A percentile compares a stretch with the other conserved stretches of the same genome.
Evolutionary conservation across 2,329 filamentous ascomycete genomes (phyloP).

Genomic region (Colletotrichum tabaci): DNA sequence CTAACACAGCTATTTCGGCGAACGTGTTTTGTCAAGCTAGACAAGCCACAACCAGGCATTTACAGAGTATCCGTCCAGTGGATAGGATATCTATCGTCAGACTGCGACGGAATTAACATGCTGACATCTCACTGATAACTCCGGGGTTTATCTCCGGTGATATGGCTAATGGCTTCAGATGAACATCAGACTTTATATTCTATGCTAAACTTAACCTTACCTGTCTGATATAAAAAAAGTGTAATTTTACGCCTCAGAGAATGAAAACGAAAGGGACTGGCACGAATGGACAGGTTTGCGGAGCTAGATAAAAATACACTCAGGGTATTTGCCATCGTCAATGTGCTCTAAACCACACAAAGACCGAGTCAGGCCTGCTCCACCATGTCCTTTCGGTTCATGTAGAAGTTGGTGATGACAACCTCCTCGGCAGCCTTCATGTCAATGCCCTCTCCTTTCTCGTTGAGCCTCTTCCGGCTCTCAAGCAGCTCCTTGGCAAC

Average conservation of each 20-base stretch:
- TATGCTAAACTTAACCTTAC: no score
- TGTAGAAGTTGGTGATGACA: background rate
- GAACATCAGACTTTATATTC: no score
- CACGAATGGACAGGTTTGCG: no score
- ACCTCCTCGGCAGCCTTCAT: constrained; percentile 16
- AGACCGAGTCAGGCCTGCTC: background rate
- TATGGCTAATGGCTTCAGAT: background rate
- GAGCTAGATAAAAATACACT: background rate
- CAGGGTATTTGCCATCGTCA: background rate
- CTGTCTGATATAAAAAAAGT: no score
- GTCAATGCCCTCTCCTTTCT: constrained; percentile 8
- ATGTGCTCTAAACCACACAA: background rate
- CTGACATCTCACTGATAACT: background rate
- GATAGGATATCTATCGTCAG: no score
- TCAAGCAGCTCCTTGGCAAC: constrained; percentile 6
- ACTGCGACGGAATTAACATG: background rate
- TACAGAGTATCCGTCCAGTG: background rate
- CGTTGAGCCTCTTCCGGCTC: constrained; percentile 16
- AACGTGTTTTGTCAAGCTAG: background rate
- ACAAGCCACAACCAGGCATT: no score
- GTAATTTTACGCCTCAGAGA: no score
- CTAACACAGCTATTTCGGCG: background rate
- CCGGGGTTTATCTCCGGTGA: background rate
- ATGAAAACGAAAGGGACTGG: no score
- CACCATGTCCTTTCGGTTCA: constrained; percentile 19